phyloP scores from a whole-genome alignment of 2,329 filamentous ascomycete species.

The Myriosclerotinia scirpicola region DNA sequence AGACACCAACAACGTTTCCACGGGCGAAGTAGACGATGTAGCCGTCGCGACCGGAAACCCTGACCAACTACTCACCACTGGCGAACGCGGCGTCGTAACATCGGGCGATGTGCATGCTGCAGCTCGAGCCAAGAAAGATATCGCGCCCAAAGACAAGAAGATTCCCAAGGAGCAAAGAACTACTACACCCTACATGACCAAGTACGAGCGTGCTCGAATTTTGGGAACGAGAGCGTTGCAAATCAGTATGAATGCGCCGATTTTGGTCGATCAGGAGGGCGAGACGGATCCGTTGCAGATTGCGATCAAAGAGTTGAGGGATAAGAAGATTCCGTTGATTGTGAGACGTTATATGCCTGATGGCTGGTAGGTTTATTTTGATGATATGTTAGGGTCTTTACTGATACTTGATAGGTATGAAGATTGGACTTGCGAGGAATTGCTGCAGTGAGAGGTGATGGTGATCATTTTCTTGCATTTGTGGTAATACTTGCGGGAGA shows the following conservation, averaged over 20 bases:
- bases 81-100: conserved; percentile 49
- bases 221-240: conserved; percentile 90
- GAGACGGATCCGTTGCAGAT: conserved; percentile 98
- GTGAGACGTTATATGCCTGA: conserved; percentile 94
- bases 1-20: conserved; percentile 46
- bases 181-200: conserved; percentile 99
- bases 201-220: conserved; percentile 94
- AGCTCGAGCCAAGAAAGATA: conserved; percentile 55
- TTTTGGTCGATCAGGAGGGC: conserved; percentile 93
- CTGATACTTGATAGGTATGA: conserved; percentile 61
- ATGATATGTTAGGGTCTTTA: neutral
- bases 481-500: conserved; percentile 14
- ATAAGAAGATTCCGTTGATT: conserved; percentile 98
- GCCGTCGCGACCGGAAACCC: conserved; percentile 59
- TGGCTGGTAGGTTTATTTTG: conserved; percentile 70
- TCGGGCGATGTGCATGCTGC: conserved; percentile 63
- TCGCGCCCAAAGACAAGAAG: conserved; percentile 74
- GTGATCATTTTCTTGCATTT: conserved; percentile 18
- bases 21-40: conserved; percentile 52
- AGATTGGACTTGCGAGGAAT: conserved; percentile 98
- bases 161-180: conserved; percentile 84
- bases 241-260: conserved; percentile 98
- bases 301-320: conserved; percentile 92
- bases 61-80: conserved; percentile 44
- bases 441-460: conserved; percentile 51